Evolutionary conservation across 2,329 filamentous ascomycete genomes (phyloP), one percentile per base, ranked within the genome.

Genomic region (Pseudomassariella vexata): DNA sequence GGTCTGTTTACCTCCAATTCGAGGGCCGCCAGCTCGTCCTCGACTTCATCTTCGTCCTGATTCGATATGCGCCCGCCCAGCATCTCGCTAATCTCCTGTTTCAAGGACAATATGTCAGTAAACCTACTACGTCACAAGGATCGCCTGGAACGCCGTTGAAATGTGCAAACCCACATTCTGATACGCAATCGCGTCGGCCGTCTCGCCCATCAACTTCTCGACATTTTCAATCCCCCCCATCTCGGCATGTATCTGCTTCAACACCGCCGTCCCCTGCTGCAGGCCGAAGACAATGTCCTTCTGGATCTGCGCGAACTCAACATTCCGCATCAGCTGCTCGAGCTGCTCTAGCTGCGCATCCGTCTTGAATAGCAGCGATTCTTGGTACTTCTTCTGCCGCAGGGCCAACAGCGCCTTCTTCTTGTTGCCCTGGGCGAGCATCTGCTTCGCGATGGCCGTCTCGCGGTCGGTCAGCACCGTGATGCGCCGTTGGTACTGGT

Each of bases 11-110:
- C 34, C 46, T 89, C 79, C 24, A 67, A 68, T 57, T 89, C 84
- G 43, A 98, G 69, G 1, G 80, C 82, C 34, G 85, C 86, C 32
- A 98, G 68, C 63, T 98, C 92, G 52, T 95, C 89, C 56, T 98
- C 92, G 20, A 98, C 92, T 52, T 95, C 92, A 52, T 96, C 90
- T 59, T 98, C 92, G 59, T 98, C 92, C 50, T 94, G 84, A 52
- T 88, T 92, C 10, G 88, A 86, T 66, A 98, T 89, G 47, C 82
- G 79, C 9, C 85, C 85, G 20, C 82, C 85, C 3, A 98, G 76
- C 74, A 95, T 85, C 30, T 94, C 86, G 61, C 82, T 92, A 47
- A 98, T 76, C 66, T 98, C 90, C 85, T 94, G 50, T 43, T 34
- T n/a, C 24, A 10, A 26, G 9, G 7, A 33, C 24, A 32, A 23